Evolutionary conservation across 768 basidiomycete genomes (phyloP).

Genomic region (Agrocybe pediades): DNA sequence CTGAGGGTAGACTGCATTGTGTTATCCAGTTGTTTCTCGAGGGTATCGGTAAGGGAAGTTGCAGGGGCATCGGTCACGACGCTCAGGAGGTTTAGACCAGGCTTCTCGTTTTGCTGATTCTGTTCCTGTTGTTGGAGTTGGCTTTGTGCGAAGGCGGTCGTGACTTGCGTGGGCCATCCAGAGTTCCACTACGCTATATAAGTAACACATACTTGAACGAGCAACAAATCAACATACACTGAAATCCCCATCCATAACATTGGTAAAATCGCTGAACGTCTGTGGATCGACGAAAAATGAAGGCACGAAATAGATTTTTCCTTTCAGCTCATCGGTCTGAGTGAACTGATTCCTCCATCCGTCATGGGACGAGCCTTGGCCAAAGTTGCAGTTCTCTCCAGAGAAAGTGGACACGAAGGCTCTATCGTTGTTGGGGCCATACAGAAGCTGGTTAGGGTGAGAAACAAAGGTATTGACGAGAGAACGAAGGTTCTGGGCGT

Average conservation of each 20-base stretch:
- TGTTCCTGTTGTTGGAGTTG: constrained; percentile 18
- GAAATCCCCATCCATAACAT: constrained; percentile 59
- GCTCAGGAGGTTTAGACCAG: constrained; percentile 5
- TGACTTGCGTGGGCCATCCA: constrained; percentile 75
- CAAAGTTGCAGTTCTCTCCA: constrained; percentile 71
- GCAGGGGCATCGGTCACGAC: constrained; percentile 15
- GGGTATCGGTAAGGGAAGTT: constrained; percentile 10
- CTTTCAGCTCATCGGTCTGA: constrained; percentile 44
- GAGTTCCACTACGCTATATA: constrained; percentile 65
- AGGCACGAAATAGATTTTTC: constrained; percentile 64
- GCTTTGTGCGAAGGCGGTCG: constrained; percentile 36
- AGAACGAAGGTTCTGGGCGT: constrained; percentile 52
- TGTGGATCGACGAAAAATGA: constrained; percentile 66
- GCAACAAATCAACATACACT: constrained; percentile 40
- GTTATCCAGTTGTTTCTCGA: constrained; percentile 16
- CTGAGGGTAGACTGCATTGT: constrained; percentile 22
- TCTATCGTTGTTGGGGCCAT: constrained; percentile 26
- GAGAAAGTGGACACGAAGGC: constrained; percentile 73
- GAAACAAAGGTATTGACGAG: constrained; percentile 55
- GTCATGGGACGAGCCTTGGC: constrained; percentile 46
- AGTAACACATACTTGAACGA: constrained; percentile 1
- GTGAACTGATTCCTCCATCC: constrained; percentile 64
- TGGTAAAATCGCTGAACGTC: constrained; percentile 43
- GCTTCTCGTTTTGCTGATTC: constrained; percentile 9
- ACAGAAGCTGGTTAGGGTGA: constrained; percentile 61